Evolutionary conservation across 2,329 filamentous ascomycete species (phyloP), one percentile per base, ranked within the genome.

Genomic region (Talaromyces sp.): DNA sequence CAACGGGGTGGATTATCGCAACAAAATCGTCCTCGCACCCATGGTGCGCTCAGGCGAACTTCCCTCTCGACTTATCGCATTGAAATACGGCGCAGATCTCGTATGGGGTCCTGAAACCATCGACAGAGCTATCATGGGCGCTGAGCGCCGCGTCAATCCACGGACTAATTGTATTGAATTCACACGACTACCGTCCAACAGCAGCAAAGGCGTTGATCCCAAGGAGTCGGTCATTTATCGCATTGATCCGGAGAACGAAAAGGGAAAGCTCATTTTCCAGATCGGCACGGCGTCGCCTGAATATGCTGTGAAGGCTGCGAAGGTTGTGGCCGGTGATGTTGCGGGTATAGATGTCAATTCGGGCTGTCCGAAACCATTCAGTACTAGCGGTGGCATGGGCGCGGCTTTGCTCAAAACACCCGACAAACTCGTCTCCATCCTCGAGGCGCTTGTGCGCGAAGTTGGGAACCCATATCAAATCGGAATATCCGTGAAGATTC

Each of bases 21-120:
- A 90, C 77, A 97, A 96, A 77, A 80, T 98, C 67, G 95, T 98
- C 50, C 88, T 99, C 66, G 95, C 95, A 65, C 95, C 95, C 44
- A 99, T 99, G 95, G 93, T 97, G 63, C 89, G 95, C 69, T 96
- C 92, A n/a, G 95, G 95, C 73, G 95, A 99, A 81, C 81, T 97
- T 65, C 93, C 95, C 2, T 95, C 91, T 42, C 88, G 95, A 63
- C 84, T 99, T 28, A 79, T 96, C 48, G 91, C 95, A 35, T 85
- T 99, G 65, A 90, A 96, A 72, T 98, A 99, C 75, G 95, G 95
- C 68, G 95, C 95, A 59, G 95, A 99, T 77, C 83, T 99, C 16
- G 95, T 99, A 68, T 99, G 95, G 93, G 93, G 95, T 12, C 95
- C 95, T 33, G 95, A 99, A 77, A 98, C 93, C 4, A 88, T 99